Evolutionary conservation across 305 asterid genomes (phyloP), one percentile per base, ranked within the genome.

Genomic region (Fraxinus nigra): DNA sequence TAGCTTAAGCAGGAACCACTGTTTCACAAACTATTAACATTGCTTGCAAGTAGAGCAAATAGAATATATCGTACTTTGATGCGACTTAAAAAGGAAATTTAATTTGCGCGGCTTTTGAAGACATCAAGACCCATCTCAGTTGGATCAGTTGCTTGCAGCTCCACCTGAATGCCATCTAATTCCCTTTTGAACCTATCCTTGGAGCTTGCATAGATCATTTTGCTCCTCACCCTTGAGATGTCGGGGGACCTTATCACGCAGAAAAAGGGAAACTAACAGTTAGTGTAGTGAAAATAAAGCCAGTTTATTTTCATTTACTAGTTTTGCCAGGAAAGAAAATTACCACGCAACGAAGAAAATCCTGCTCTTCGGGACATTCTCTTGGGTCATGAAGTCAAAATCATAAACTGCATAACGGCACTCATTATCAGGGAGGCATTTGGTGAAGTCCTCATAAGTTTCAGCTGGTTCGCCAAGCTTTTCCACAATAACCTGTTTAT

Each of bases 91-190:
- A 16, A 37, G 33, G 74, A 67, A 67, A 11, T 67, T 30, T 67
- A 67, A 67, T 3, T 67, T 67, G 74, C 74, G 26, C 74, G 74
- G 74, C 74, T 67, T 77, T 89, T 89, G 83, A 89, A 79, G 84
- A 87, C 87, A 82, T 87, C 92, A 84, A 87, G 76, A 84, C 92
- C 87, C 88, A 89, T 87, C 85, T 89, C 92, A 86, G 90, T 87
- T 1, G 92, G 87, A 80, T 89, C 90, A 72, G 92, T 89, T 78
- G 92, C 92, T 81, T 89, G 92, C 69, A 87, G 82, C 81, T 89
- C 92, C 7, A 89, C 89, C 84, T 89, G 92, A 78, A 89, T 87
- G 24, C 92, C 92, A 16, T 89, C 92, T 70, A 89, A 75, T 76
- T 89, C 92, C 67, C 90, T 87, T 86, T 87, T 89, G 89, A 89